A percentile compares a stretch with the other conserved stretches of the same genome.
Evolutionary conservation across 2,329 filamentous ascomycete species (phyloP).

Genomic region (Alternaria postmessia): DNA sequence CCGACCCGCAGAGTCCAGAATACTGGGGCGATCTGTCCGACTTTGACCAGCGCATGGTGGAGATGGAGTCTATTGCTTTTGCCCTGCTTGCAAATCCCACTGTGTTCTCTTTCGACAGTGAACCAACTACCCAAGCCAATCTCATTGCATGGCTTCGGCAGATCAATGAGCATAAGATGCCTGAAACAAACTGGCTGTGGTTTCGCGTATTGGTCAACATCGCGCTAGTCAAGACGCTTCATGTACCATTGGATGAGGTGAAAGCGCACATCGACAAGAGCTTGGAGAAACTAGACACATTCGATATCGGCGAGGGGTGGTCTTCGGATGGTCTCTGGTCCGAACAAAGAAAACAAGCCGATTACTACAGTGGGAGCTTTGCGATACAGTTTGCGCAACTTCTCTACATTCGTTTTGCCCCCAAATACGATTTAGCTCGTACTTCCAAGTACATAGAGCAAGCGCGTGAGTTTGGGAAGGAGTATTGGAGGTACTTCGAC

Average conservation of each 20-base stretch:
- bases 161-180: slow-evolving; percentile 57
- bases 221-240: slow-evolving; percentile 54
- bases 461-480: slow-evolving; percentile 53
- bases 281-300: slow-evolving; percentile 55
- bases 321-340: slow-evolving; percentile 58
- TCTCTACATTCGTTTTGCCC: slow-evolving; percentile 56
- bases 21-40: slow-evolving; percentile 59
- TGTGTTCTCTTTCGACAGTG: slow-evolving; percentile 44
- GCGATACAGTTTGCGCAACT: slow-evolving; percentile 63
- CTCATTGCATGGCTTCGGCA: slow-evolving; percentile 54
- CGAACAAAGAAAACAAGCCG: slow-evolving; percentile 52
- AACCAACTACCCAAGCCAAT: slow-evolving; percentile 41
- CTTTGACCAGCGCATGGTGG: slow-evolving; percentile 64
- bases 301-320: slow-evolving; percentile 59
- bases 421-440: slow-evolving; percentile 52
- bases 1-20: slow-evolving; percentile 43
- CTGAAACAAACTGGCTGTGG: slow-evolving; percentile 62
- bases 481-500: slow-evolving; percentile 61
- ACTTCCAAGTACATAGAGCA: slow-evolving; percentile 49
- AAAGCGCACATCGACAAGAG: slow-evolving; percentile 52
- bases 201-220: slow-evolving; percentile 62
- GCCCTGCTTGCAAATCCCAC: slow-evolving; percentile 57
- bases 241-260: slow-evolving; percentile 48
- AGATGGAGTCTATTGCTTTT: slow-evolving; percentile 61
- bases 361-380: slow-evolving; percentile 64